A percentile compares a stretch with the other conserved stretches of the same genome.
Conservation (phyloP, 164 flowering plant species). For the Amborella trichopoda region DNA sequence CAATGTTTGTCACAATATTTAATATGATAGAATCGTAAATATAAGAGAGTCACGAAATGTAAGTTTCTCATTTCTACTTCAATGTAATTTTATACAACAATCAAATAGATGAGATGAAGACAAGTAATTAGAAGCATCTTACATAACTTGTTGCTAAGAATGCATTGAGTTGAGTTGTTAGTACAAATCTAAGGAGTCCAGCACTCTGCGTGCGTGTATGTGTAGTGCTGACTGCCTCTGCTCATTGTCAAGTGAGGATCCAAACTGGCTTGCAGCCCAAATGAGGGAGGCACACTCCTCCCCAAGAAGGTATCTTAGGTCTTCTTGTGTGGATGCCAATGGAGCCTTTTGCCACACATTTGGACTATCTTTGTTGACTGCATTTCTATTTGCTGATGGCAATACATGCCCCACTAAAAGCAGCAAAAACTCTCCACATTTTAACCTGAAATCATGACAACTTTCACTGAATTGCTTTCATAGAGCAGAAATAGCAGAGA, state of each 20-base stretch:
- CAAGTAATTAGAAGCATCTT: too few species aligned
- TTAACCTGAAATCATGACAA: constrained; percentile 48
- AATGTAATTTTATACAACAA: too few species aligned
- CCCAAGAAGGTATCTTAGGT: constrained; percentile 65
- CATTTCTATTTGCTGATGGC: not conserved
- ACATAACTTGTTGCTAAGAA: too few species aligned
- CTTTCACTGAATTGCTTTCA: too few species aligned
- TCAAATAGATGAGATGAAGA: too few species aligned
- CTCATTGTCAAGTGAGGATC: constrained; percentile 83
- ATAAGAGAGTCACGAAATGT: too few species aligned
- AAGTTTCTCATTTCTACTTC: too few species aligned
- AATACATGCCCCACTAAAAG: constrained; percentile 78
- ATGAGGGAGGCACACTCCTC: constrained; percentile 91
- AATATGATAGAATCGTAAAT: too few species aligned
- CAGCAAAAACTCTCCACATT: constrained; percentile 86
- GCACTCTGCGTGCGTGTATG: constrained; percentile 84
- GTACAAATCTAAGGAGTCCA: constrained; percentile 76
- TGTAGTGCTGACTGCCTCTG: constrained; percentile 72
- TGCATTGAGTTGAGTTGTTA: too few species aligned
- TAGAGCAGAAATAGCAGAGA: too few species aligned
- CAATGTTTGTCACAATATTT: too few species aligned
- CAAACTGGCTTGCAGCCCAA: constrained; percentile 98
- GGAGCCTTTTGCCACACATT: constrained; percentile 64
- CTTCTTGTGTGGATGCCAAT: constrained; percentile 63
- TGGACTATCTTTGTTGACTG: not conserved